Base-by-base conservation (phyloP, 163 green algal species). In the Scenedesmus sp. region DNA sequence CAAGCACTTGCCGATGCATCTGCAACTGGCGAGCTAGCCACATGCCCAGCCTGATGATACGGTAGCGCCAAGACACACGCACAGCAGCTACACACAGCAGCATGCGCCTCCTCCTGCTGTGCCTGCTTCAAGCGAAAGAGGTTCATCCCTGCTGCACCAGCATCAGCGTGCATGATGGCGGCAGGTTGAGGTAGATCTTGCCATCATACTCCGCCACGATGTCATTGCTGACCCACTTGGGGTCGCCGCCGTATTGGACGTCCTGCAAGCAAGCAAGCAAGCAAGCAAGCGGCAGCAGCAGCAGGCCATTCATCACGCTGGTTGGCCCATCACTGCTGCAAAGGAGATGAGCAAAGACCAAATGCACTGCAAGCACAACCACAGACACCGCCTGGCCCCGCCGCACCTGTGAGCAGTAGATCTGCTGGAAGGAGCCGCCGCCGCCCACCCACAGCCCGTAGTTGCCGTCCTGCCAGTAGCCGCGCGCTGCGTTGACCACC, bases 401-500 rank as follows among this genome's bases (percentile, higher is more conserved):
- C 4, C 81, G 2, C 64, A 91, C 93, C 91, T 95, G 88, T 1
- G 91, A 94, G 93, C 74, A 91, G 62, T 92, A 93, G 0, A 95
- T 66, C 85, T 96, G 70, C 90, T 95, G 23, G n/a, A 95, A 94
- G 59, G 57, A 56, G 55, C 94, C 93, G 56, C 92, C 87, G 59
- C 93, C 92, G 12, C 83, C 83, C 62, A 96, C 94, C 92, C 92
- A 93, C 82, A 93, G 66, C 6, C 94, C 93, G 88, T 96, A 96
- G 52, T 95, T 88, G 5, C 82, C 62, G 3, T 6, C 66, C 79
- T 92, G 66, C 92, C 92, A 96, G 81, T 56, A 90, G 15, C 77
- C 81, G 76, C 92, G 90, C 6, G 92, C 93, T 2, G 94, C 94
- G 70, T 96, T 96, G 89, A 96, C 93, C 10, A 96, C 94, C n/a